Percentiles rank a stretch among this genome's conserved stretches.
phyloP scores from a whole-genome alignment of 345 rosid species.

The Populus nigra region DNA sequence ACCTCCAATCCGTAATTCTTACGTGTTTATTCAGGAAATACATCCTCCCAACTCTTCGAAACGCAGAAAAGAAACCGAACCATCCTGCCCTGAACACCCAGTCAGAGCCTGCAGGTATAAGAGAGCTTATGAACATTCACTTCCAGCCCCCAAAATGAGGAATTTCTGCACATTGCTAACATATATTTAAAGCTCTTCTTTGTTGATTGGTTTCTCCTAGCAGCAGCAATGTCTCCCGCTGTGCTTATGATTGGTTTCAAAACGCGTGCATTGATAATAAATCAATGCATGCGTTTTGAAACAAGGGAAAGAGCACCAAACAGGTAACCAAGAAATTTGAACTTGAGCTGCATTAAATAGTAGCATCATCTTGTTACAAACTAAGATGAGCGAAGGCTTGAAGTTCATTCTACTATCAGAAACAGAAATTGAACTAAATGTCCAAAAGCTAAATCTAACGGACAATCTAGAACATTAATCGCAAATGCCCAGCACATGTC shows the following conservation, averaged over 20 bases:
- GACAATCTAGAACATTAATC: background rate
- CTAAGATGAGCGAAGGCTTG: background rate
- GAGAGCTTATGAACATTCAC: no score
- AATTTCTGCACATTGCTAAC: no score
- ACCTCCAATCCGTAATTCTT: no score
- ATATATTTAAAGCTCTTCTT: no score
- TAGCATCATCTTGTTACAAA: background rate
- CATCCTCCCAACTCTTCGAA: no score
- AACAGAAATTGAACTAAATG: background rate
- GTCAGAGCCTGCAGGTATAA: no score
- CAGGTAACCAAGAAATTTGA: background rate
- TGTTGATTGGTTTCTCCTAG: no score
- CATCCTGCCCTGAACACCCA: no score
- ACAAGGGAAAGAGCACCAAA: background rate
- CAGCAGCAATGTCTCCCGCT: background rate
- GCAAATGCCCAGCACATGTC: background rate
- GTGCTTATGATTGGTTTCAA: background rate
- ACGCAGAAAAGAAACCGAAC: no score
- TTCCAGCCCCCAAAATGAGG: no score
- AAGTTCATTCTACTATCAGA: background rate
- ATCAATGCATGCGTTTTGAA: background rate
- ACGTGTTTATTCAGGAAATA: no score
- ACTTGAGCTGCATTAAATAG: background rate
- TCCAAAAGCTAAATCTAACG: slow-evolving; percentile 2
- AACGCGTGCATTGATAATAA: no score